A percentile compares a stretch with the other conserved stretches of the same genome.
Conservation (phyloP, 768 basidiomycete genomes). For the Tulasnella calospora region DNA sequence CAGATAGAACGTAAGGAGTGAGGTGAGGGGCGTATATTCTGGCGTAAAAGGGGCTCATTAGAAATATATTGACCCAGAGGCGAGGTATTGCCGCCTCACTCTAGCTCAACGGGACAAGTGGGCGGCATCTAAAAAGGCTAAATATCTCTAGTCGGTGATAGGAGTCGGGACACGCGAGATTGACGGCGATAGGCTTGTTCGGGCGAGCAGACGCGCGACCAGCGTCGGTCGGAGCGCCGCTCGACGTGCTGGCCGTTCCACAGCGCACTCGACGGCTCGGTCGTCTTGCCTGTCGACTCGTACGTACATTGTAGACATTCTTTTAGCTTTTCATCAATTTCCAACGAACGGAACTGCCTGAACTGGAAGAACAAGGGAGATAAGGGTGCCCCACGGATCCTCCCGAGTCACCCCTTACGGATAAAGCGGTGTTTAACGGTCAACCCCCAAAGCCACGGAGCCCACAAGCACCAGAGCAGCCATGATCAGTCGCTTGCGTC, state of each 20-base stretch:
- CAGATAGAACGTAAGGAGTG: background rate
- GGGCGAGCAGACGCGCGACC: background rate
- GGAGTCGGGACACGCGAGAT: background rate
- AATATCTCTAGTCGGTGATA: background rate
- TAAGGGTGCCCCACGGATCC: background rate
- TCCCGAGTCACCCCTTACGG: background rate
- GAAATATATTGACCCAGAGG: background rate
- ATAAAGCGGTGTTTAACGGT: slow-evolving; percentile 4
- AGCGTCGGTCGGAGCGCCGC: background rate
- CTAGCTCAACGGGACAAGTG: background rate
- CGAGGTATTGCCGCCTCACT: background rate
- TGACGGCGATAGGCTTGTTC: slow-evolving; percentile 5
- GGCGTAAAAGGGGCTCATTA: background rate
- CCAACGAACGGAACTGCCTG: background rate
- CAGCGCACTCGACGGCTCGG: background rate
- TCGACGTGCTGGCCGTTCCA: background rate
- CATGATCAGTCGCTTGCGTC: background rate
- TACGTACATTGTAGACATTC: background rate
- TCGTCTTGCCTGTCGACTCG: background rate
- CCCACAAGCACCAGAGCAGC: background rate
- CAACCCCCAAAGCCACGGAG: background rate
- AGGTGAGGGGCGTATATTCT: background rate
- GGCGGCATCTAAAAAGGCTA: background rate
- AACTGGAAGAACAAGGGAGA: background rate
- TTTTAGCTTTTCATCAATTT: background rate